A percentile compares a stretch with the other conserved stretches of the same genome.
Evolutionary conservation across 331 rosid genomes (phyloP).

Genomic region (Pyracantha coccinea): DNA sequence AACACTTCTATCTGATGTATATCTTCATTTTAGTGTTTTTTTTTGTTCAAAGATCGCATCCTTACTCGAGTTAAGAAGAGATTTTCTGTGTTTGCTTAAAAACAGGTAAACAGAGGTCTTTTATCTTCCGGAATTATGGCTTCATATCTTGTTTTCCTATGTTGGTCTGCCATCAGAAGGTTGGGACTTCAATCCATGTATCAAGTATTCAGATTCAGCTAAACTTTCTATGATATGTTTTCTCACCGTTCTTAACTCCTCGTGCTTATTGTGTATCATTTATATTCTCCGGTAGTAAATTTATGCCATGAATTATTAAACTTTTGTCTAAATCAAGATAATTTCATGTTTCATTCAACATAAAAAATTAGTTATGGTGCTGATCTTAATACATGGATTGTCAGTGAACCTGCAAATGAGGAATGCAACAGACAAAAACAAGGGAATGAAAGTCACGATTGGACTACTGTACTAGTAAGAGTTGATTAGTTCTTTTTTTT

Average conservation of each 20-base stretch:
- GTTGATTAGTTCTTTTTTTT: neutral
- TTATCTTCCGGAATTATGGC: constrained; percentile 94
- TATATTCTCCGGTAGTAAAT: neutral
- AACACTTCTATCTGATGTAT: neutral
- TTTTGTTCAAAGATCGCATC: neutral
- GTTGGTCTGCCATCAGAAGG: constrained; percentile 95
- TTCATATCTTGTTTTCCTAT: constrained; percentile 73
- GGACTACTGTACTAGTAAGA: constrained; percentile 68
- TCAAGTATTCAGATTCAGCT: neutral
- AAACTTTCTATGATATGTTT: neutral
- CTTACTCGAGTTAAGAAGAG: neutral
- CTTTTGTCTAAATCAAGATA: no score
- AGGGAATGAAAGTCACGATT: constrained; percentile 33
- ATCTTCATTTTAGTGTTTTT: no score
- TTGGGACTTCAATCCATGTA: constrained; percentile 16
- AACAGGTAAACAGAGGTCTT: constrained; percentile 85
- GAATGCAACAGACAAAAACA: constrained; percentile 42
- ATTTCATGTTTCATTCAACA: neutral
- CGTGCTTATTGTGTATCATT: neutral
- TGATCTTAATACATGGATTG: constrained; percentile 11
- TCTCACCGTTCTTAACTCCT: neutral
- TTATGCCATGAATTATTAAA: neutral
- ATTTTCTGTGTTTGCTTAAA: neutral
- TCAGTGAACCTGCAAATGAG: constrained; percentile 62
- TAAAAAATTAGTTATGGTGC: neutral